Evolutionary conservation across 2,329 filamentous ascomycete species (phyloP).

Genomic region (Cephalotrichum gorgonifer): DNA sequence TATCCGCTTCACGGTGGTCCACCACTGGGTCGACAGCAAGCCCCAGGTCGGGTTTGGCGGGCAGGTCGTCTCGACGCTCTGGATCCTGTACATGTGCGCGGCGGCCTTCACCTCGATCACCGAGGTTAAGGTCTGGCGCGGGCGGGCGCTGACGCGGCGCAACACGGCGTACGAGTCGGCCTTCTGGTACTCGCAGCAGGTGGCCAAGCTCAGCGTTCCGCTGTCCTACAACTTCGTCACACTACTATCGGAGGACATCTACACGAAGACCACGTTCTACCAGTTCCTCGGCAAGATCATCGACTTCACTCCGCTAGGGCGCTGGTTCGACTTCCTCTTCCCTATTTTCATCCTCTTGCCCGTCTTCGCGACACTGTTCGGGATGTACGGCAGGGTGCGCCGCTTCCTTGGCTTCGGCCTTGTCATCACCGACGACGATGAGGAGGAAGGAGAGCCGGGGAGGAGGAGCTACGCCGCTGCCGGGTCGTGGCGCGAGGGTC

Average conservation of each 20-base stretch:
- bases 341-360: constrained; percentile 81
- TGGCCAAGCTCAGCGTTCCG: constrained; percentile 85
- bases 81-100: constrained; percentile 94
- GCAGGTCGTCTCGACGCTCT: constrained; percentile 72
- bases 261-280: constrained; percentile 74
- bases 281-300: constrained; percentile 75
- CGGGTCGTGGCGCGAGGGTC: constrained; percentile 83
- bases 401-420: constrained; percentile 66
- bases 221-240: constrained; percentile 95
- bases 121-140: constrained; percentile 96
- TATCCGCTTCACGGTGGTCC: constrained; percentile 56
- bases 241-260: constrained; percentile 65
- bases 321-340: constrained; percentile 80
- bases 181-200: constrained; percentile 90
- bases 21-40: constrained; percentile 60
- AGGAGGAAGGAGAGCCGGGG: constrained; percentile 40
- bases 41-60: constrained; percentile 77
- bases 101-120: constrained; percentile 80
- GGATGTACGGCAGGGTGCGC: constrained; percentile 74
- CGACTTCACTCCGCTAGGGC: constrained; percentile 70
- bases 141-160: constrained; percentile 76
- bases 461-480: constrained; percentile 57
- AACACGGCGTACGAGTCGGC: constrained; percentile 90
- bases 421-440: constrained; percentile 65
- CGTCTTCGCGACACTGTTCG: constrained; percentile 76